Evolutionary conservation across 352 stramenopile species (phyloP), one percentile per base, ranked within the genome.

Genomic region (Phytophthora sojae): DNA sequence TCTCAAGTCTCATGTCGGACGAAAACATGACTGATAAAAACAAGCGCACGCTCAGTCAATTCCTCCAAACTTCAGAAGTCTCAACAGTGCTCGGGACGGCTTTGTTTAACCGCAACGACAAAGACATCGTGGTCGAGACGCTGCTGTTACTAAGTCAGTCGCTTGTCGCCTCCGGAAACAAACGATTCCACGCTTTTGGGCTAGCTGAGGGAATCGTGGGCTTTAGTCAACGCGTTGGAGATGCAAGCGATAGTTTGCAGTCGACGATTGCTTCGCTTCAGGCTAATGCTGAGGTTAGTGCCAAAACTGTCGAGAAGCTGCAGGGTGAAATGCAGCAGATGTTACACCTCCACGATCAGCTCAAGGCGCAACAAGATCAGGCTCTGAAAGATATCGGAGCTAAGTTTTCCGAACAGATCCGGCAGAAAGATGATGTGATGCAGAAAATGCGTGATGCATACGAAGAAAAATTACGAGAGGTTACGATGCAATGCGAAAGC

Each of bases 1-100:
- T 96, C 3, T 84, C 85, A 7, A 83, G 73, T 26, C 64, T 96
- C 5, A 59, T 79, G 26, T 62, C 68, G 6, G 85, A 93, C 14
- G 61, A 79, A 11, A 79, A 57, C 17, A 75, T 96, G 70, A 54
- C 74, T 4, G 85, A 94, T 37, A 92, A 90, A 45, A 83, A 82
- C 26, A 91, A 87, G 54, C 82, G 86, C 39, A 88, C 85, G 0
- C 57, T 94, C 26, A 85, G 69, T 29, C 86, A 93, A 64, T 93
- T 93, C 57, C 71, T 96, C 2, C 83, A 91, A 39, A 91, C 84
- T 1, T 79, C 86, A 12, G 88, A 94, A 57, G 87, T 96, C 0
- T 79, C 84, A 6, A 62, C 77, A 14, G 79, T 96, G 7, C 60
- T 94, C 14, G 76, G 79, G 3, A 74, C 85, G 14, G 88, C 83